Conservation (phyloP, 306 rosid genomes). For the Trifolium repens region DNA sequence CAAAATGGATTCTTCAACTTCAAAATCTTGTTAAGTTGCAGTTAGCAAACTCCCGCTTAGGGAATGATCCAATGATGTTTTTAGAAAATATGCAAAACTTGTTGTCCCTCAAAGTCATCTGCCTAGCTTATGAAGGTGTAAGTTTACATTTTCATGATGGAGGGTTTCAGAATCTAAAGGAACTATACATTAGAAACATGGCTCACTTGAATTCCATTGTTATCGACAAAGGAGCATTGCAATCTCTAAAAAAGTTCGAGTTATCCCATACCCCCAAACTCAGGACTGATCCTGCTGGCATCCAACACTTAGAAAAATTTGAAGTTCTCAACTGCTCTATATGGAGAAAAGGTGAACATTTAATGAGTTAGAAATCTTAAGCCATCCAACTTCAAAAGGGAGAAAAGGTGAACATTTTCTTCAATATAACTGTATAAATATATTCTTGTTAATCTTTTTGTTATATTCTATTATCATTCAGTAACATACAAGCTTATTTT, state of each 20-base stretch:
- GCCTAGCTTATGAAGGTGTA: not conserved
- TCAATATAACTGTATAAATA: too few relatives aligned
- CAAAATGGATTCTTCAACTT: not conserved
- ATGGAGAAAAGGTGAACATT: not conserved
- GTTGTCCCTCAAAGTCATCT: not conserved
- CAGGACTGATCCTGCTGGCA: not conserved
- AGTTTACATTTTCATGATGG: slow-evolving; percentile 7
- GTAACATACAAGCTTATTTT: too few relatives aligned
- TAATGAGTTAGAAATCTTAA: too few relatives aligned
- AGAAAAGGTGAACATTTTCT: not conserved
- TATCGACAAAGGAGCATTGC: not conserved
- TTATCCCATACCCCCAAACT: not conserved
- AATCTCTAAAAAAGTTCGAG: not conserved
- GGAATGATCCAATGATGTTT: not conserved
- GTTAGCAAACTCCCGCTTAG: not conserved
- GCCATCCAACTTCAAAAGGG: too few relatives aligned
- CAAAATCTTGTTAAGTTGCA: not conserved
- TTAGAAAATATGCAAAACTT: not conserved
- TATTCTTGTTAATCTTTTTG: too few relatives aligned
- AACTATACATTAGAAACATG: not conserved
- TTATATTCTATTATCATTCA: too few relatives aligned
- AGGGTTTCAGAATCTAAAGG: slow-evolving; percentile 4
- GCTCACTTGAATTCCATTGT: not conserved
- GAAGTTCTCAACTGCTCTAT: not conserved
- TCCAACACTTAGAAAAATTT: not conserved